Conservation (phyloP, 345 rosid genomes). For the Gossypium herbaceum region DNA sequence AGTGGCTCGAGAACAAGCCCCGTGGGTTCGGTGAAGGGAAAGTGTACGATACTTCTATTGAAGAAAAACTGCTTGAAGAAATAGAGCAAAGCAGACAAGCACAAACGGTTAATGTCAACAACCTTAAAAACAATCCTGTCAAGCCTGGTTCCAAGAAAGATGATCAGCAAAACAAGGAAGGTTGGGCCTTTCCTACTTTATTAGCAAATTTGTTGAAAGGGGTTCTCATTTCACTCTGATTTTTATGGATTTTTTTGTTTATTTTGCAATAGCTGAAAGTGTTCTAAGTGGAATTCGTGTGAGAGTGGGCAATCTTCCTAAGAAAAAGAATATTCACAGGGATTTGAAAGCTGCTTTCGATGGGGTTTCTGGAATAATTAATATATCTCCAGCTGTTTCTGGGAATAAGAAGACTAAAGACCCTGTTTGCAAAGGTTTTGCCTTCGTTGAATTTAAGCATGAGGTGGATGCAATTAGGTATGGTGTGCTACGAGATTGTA, state of each 20-base stretch:
- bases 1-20: slow-evolving; percentile 71
- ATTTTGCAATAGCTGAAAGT: slow-evolving; percentile 38
- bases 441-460: slow-evolving; percentile 64
- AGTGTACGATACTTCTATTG: slow-evolving; percentile 60
- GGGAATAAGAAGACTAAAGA: slow-evolving; percentile 89
- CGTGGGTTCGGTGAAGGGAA: slow-evolving; percentile 75
- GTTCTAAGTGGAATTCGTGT: slow-evolving; percentile 51
- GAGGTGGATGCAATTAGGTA: slow-evolving; percentile 72
- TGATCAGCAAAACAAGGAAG: slow-evolving; percentile 25
- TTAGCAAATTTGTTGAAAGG: not conserved
- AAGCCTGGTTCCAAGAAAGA: slow-evolving; percentile 29
- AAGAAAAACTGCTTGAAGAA: slow-evolving; percentile 79
- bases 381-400: slow-evolving; percentile 63
- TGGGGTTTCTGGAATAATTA: slow-evolving; percentile 54
- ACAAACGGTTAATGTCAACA: slow-evolving; percentile 59
- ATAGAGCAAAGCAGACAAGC: slow-evolving; percentile 59
- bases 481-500: not conserved
- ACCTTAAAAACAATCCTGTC: slow-evolving; percentile 52
- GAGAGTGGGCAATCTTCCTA: slow-evolving; percentile 65
- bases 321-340: slow-evolving; percentile 83
- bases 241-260: not conserved
- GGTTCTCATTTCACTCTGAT: not conserved
- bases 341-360: slow-evolving; percentile 70
- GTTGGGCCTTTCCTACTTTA: slow-evolving; percentile 17
- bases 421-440: slow-evolving; percentile 80